These are phyloP conservation scores for Trametes cingulata DNA, from an alignment of 768 basidiomycete genomes.

Conservation along the genomic window DNA sequence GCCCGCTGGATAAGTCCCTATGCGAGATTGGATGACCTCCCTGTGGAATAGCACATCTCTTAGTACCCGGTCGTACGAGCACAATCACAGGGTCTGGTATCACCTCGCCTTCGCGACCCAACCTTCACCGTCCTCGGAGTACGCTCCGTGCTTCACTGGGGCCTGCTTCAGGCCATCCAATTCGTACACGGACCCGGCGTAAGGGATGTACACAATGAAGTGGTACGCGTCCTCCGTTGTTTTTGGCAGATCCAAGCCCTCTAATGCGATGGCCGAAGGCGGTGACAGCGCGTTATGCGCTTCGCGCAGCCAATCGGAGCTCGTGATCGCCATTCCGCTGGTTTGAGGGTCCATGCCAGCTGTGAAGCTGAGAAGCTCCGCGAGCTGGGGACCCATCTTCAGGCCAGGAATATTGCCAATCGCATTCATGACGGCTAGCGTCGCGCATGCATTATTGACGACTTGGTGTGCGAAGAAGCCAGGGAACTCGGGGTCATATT, in stretches of 20 bases:
- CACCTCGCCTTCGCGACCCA: conserved; percentile 85
- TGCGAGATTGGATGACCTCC: conserved; percentile 83
- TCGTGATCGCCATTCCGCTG: conserved; percentile 78
- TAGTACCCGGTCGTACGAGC: background rate
- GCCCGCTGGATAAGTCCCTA: conserved; percentile 86
- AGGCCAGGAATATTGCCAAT: conserved; percentile 78
- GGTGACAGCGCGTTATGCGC: conserved; percentile 94
- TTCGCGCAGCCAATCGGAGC: conserved; percentile 75
- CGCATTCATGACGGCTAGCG: conserved; percentile 91
- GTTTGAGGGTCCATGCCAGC: conserved; percentile 86
- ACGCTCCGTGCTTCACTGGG: conserved; percentile 81
- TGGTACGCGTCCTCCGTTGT: conserved; percentile 87
- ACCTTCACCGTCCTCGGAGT: conserved; percentile 66
- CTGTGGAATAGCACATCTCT: conserved; percentile 37
- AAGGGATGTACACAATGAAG: conserved; percentile 91
- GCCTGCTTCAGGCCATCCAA: conserved; percentile 84
- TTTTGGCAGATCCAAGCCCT: conserved; percentile 74
- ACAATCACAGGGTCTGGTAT: conserved; percentile 25
- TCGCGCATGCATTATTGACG: conserved; percentile 96
- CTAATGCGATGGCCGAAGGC: conserved; percentile 83
- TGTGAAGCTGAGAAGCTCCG: conserved; percentile 75
- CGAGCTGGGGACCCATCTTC: conserved; percentile 63
- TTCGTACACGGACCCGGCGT: conserved; percentile 85
- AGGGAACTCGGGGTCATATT: conserved; percentile 72
- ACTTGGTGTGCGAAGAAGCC: conserved; percentile 94